These are phyloP conservation scores for Corchorus capsularis DNA, from an alignment of 345 rosid species.

Conservation along the genomic window DNA sequence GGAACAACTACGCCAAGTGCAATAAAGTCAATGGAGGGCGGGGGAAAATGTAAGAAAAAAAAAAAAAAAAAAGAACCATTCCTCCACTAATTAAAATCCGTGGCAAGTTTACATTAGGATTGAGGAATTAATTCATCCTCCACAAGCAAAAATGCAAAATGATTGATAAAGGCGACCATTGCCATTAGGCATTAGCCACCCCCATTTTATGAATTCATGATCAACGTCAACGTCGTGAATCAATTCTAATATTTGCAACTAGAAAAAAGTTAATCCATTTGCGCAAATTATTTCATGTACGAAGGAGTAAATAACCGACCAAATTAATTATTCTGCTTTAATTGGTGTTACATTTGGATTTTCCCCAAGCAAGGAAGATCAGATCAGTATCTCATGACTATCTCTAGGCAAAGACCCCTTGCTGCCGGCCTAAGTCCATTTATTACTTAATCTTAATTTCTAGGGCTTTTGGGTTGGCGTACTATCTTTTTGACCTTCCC, in stretches of 20 bases:
- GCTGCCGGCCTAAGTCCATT: background rate
- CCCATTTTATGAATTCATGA: background rate
- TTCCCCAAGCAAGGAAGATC: too few species aligned
- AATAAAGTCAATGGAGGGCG: background rate
- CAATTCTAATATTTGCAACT: background rate
- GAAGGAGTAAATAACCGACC: background rate
- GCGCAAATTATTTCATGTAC: background rate
- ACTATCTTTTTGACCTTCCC: background rate
- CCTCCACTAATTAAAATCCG: background rate
- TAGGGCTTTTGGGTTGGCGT: background rate
- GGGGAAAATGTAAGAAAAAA: background rate
- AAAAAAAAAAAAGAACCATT: background rate
- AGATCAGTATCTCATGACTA: background rate
- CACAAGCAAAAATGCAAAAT: constrained; percentile 13
- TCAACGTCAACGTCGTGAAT: background rate
- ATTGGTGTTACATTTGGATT: background rate
- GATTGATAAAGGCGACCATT: background rate
- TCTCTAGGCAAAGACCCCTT: background rate
- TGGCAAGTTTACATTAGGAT: constrained; percentile 5
- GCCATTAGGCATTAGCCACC: background rate
- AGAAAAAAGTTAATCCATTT: background rate
- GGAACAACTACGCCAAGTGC: constrained; percentile 1
- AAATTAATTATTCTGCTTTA: background rate
- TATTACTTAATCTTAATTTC: background rate
- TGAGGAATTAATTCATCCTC: background rate